Conservation (phyloP, 2,329 filamentous ascomycete genomes). For the Sporothrix luriei region DNA sequence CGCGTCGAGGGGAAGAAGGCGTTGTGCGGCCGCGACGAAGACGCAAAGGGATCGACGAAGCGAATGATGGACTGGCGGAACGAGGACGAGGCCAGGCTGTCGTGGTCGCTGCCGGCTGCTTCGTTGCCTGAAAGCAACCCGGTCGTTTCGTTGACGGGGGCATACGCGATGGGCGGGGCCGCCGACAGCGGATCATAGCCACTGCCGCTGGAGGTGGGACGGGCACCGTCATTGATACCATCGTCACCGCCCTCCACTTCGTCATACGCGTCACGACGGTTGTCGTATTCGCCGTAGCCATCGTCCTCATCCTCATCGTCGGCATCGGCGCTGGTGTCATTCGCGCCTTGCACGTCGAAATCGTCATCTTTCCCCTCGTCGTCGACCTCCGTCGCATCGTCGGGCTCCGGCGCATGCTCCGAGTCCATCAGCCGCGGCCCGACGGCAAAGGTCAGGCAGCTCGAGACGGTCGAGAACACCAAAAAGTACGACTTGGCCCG, state of each 20-base stretch:
- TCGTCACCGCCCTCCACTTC: background rate
- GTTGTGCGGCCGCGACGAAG: slow-evolving; percentile 34
- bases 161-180: background rate
- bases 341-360: background rate
- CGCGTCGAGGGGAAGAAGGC: slow-evolving; percentile 42
- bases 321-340: slow-evolving; percentile 5
- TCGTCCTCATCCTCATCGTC: slow-evolving; percentile 23
- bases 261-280: background rate
- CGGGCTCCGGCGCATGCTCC: slow-evolving; percentile 45
- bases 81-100: background rate
- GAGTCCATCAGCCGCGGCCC: slow-evolving; percentile 61
- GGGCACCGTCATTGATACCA: background rate
- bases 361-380: background rate
- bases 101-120: background rate
- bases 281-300: background rate
- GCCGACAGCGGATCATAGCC: slow-evolving; percentile 30
- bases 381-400: slow-evolving; percentile 36
- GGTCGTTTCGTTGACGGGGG: slow-evolving; percentile 50
- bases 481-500: slow-evolving; percentile 68
- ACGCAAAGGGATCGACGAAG: slow-evolving; percentile 35
- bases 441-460: slow-evolving; percentile 65
- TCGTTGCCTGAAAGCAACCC: slow-evolving; percentile 48
- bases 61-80: slow-evolving; percentile 26
- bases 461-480: slow-evolving; percentile 65
- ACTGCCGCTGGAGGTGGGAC: slow-evolving; percentile 19